These are phyloP conservation scores for Pilasporangium apinafurcum DNA, from an alignment of 352 stramenopile species.

Conservation along the genomic window DNA sequence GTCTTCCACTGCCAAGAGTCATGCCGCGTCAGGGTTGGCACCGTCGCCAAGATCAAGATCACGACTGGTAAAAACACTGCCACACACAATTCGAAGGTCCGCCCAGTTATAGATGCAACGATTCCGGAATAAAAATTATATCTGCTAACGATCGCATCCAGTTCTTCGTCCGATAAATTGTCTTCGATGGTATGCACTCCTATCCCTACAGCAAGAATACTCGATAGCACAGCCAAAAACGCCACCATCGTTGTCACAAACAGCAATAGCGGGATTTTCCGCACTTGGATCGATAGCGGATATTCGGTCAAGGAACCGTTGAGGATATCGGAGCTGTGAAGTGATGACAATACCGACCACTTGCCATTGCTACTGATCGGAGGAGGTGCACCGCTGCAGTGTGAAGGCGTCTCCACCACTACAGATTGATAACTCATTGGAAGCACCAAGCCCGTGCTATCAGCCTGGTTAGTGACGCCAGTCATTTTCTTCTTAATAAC, in stretches of 20 bases:
- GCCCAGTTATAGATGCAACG: slow-evolving; percentile 17
- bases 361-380: slow-evolving; percentile 10
- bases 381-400: background rate
- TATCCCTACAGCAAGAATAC: slow-evolving; percentile 18
- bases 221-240: slow-evolving; percentile 15
- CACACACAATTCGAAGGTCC: slow-evolving; percentile 31
- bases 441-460: no score
- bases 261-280: slow-evolving; percentile 11
- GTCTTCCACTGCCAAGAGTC: slow-evolving; percentile 29
- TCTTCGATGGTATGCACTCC: slow-evolving; percentile 13
- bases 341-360: slow-evolving; percentile 18
- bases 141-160: slow-evolving; percentile 13
- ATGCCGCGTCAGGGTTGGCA: slow-evolving; percentile 26
- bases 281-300: slow-evolving; percentile 18
- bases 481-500: no score
- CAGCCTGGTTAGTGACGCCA: no score
- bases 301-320: background rate
- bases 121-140: slow-evolving; percentile 57
- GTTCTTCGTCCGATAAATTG: slow-evolving; percentile 3
- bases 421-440: no score
- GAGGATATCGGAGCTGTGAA: slow-evolving; percentile 19
- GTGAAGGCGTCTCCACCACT: slow-evolving; percentile 1
- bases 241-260: slow-evolving; percentile 12
- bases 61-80: slow-evolving; percentile 34
- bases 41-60: slow-evolving; percentile 27